Conservation (phyloP, 78 protist genomes). For the Emiliania huxleyi region DNA sequence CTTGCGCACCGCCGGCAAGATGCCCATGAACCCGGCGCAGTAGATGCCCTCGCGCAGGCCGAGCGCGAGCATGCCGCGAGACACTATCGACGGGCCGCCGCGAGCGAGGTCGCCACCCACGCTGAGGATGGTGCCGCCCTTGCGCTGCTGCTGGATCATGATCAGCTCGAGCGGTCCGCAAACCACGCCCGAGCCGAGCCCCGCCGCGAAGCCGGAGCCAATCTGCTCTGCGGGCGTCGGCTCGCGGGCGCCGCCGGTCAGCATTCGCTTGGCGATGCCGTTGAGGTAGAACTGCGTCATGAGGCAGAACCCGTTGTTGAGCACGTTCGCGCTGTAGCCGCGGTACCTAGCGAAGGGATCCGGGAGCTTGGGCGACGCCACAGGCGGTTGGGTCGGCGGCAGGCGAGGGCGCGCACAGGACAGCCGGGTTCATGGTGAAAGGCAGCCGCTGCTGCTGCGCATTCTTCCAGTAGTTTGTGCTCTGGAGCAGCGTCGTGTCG, state of each 20-base stretch:
- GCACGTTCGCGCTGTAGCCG: background rate
- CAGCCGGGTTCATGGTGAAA: constrained; percentile 18
- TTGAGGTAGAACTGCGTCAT: constrained; percentile 4
- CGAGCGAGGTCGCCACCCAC: too few relatives aligned
- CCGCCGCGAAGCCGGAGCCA: background rate
- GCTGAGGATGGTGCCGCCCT: background rate
- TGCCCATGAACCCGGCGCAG: background rate
- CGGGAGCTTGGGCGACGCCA: too few relatives aligned
- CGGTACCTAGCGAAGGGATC: too few relatives aligned
- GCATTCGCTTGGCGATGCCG: background rate
- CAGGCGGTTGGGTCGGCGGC: too few relatives aligned
- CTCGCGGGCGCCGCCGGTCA: background rate
- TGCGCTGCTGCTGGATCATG: constrained; percentile 27
- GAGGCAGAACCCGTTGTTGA: background rate
- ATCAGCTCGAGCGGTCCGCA: constrained; percentile 12
- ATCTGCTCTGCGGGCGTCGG: background rate
- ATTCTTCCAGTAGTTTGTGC: constrained; percentile 46
- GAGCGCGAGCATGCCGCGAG: background rate
- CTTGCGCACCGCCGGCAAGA: background rate
- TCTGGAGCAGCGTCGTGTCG: constrained; percentile 16
- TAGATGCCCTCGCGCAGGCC: background rate
- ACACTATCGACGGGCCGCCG: background rate
- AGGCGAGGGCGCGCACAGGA: background rate
- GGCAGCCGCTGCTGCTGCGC: constrained; percentile 31
- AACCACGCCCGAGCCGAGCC: background rate